A percentile compares a stretch with the other conserved stretches of the same genome.
These are phyloP conservation scores for Spathaspora sp. DNA, from an alignment of 805 yeast species.

Conservation along the genomic window DNA sequence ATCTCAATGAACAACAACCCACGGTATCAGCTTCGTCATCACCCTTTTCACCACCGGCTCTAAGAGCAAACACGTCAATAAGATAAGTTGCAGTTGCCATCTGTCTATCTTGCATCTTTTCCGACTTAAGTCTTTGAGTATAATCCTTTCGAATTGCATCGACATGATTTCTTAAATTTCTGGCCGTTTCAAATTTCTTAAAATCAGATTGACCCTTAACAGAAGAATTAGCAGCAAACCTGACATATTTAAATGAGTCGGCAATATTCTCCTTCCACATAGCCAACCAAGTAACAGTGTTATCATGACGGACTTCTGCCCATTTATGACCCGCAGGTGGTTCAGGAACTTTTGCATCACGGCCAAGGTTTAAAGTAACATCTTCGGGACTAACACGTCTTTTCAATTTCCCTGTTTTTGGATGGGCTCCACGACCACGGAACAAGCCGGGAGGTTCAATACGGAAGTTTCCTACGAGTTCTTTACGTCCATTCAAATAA, in stretches of 20 bases:
- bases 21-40: slow-evolving; percentile 98
- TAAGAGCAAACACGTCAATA: slow-evolving; percentile 86
- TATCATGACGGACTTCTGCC: slow-evolving; percentile 88
- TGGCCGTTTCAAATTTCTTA: slow-evolving; percentile 90
- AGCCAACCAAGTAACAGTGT: slow-evolving; percentile 92
- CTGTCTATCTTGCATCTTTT: slow-evolving; percentile 81
- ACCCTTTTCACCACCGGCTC: slow-evolving; percentile 98
- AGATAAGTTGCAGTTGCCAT: slow-evolving; percentile 91
- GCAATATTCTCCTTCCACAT: slow-evolving; percentile 95
- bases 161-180: slow-evolving; percentile 73
- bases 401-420: slow-evolving; percentile 89
- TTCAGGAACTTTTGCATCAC: slow-evolving; percentile 66
- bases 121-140: slow-evolving; percentile 61
- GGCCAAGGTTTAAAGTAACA: slow-evolving; percentile 77
- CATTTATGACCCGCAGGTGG: slow-evolving; percentile 87
- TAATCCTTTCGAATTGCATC: slow-evolving; percentile 75
- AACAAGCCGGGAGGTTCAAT: slow-evolving; percentile 96
- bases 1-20: slow-evolving; percentile 93
- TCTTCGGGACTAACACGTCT: slow-evolving; percentile 87
- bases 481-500: slow-evolving; percentile 78
- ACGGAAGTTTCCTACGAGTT: slow-evolving; percentile 89
- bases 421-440: slow-evolving; percentile 96
- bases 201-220: slow-evolving; percentile 87
- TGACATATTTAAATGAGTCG: slow-evolving; percentile 78
- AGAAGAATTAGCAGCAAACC: slow-evolving; percentile 87